A percentile compares a stretch with the other conserved stretches of the same genome.
phyloP scores from a whole-genome alignment of 306 rosid species.

The Castanopsis chinensis region DNA sequence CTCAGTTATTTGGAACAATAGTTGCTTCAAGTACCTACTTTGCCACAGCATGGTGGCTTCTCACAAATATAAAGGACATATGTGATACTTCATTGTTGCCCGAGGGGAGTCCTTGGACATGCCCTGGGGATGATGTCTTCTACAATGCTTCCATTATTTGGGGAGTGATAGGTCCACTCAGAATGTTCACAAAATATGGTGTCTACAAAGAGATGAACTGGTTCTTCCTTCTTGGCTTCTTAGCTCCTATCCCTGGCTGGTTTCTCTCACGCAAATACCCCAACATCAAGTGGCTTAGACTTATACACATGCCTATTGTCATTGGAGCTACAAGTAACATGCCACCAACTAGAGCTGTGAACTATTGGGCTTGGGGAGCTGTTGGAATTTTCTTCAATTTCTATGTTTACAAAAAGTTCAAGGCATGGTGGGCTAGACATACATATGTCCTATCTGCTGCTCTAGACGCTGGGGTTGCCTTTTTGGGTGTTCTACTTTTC shows the following conservation, averaged over 20 bases:
- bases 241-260: conserved; percentile 65
- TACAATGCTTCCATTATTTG: conserved; percentile 81
- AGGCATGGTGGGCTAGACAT: conserved; percentile 73
- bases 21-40: conserved; percentile 48
- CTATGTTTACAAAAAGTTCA: conserved; percentile 38
- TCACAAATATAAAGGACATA: conserved; percentile 38
- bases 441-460: conserved; percentile 71
- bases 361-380: conserved; percentile 46
- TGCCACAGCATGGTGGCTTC: conserved; percentile 77
- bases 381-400: conserved; percentile 74
- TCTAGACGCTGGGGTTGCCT: conserved; percentile 71
- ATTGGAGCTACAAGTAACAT: conserved; percentile 19
- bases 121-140: conserved; percentile 61
- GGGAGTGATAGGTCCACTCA: conserved; percentile 72
- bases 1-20: conserved; percentile 56
- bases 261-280: conserved; percentile 42
- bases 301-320: conserved; percentile 60
- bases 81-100: conserved; percentile 38
- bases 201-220: conserved; percentile 52
- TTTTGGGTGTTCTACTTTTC: conserved; percentile 43
- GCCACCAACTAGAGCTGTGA: conserved; percentile 48
- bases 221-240: conserved; percentile 58
- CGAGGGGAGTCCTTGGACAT: conserved; percentile 74
- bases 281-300: conserved; percentile 41
- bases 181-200: conserved; percentile 54